A percentile compares a stretch with the other conserved stretches of the same genome.
Evolutionary conservation across 164 flowering plant species (phyloP).

Genomic region (Stephania cephalantha): DNA sequence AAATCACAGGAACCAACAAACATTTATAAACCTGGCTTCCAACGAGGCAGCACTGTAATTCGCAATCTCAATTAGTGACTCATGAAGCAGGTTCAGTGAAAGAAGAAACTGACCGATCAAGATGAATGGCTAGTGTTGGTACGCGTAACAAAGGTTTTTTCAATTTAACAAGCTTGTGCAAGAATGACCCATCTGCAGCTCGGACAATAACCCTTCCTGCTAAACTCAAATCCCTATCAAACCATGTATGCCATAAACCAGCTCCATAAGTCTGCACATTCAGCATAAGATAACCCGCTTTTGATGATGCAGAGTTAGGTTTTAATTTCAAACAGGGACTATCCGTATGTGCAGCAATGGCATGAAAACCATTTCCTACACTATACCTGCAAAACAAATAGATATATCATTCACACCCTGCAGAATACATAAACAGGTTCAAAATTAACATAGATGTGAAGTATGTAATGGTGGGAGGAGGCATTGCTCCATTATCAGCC

Average conservation of each 20-base stretch:
- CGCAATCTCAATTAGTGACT: background rate
- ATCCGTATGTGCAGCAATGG: conserved; percentile 93
- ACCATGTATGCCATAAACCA: conserved; percentile 99
- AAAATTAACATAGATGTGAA: background rate
- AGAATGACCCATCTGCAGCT: conserved; percentile 57
- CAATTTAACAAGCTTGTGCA: conserved; percentile 89
- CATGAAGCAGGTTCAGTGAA: background rate
- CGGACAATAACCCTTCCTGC: conserved; percentile 87
- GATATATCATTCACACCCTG: background rate
- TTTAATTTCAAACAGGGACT: conserved; percentile 90
- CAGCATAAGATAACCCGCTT: conserved; percentile 75
- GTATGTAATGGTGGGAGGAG: background rate
- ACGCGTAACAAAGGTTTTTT: conserved; percentile 75
- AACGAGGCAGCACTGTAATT: background rate
- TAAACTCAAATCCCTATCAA: conserved; percentile 82
- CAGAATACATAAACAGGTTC: background rate
- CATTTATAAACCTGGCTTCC: background rate
- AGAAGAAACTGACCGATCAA: conserved; percentile 56
- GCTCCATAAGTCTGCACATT: conserved; percentile 94
- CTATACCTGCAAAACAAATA: conserved; percentile 50
- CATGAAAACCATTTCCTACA: conserved; percentile 76
- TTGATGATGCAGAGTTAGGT: conserved; percentile 77
- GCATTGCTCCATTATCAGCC: background rate
- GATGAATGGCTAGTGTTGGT: conserved; percentile 93
- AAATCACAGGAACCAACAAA: background rate